A percentile compares a stretch with the other conserved stretches of the same genome.
Conservation (phyloP, 164 flowering plant species). For the Vitis rupestris region DNA sequence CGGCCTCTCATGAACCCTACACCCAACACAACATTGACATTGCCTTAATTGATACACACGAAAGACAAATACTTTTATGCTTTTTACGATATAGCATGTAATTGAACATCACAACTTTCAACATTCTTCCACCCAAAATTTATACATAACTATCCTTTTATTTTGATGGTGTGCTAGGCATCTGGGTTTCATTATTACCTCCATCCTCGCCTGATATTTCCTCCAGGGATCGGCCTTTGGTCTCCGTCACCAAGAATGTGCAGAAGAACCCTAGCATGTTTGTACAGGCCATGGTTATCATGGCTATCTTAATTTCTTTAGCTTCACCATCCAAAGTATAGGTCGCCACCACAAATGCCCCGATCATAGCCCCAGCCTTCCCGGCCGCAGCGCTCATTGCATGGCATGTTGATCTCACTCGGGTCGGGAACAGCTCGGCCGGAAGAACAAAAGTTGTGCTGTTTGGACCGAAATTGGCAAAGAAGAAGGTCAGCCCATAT, state of each 20-base stretch:
- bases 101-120: too few species aligned
- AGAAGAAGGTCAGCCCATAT: constrained; percentile 57
- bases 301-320: neutral
- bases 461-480: constrained; percentile 60
- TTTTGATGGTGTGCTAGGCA: neutral
- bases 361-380: constrained; percentile 61
- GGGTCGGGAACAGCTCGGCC: constrained; percentile 57
- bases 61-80: too few species aligned
- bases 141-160: too few species aligned
- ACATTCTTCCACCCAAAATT: too few species aligned
- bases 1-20: too few species aligned
- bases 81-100: too few species aligned
- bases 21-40: too few species aligned
- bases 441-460: constrained; percentile 59
- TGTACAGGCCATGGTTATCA: neutral
- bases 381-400: constrained; percentile 56
- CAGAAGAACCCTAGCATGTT: neutral
- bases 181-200: constrained; percentile 7
- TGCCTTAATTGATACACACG: too few species aligned
- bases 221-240: neutral
- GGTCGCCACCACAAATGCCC: neutral
- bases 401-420: constrained; percentile 62
- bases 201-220: constrained; percentile 15
- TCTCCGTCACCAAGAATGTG: constrained; percentile 3
- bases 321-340: neutral